Evolutionary conservation across 148 eudicot species (phyloP).

Genomic region (Mesembryanthemum crystallinum): DNA sequence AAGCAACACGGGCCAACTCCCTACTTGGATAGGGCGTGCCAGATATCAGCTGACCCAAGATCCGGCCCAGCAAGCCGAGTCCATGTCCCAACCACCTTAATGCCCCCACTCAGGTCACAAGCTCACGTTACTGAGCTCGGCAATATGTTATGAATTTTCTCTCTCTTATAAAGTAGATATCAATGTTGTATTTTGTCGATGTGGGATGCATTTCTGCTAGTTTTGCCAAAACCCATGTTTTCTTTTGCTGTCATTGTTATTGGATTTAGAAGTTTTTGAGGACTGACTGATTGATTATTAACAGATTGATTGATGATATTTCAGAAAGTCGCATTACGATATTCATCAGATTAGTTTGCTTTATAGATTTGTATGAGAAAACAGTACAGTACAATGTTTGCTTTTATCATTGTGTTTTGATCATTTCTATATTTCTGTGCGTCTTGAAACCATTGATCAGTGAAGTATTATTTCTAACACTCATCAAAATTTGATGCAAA

Average conservation of each 20-base stretch:
- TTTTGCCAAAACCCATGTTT: background rate
- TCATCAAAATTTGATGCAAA: too few species aligned
- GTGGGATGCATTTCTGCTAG: background rate
- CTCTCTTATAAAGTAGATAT: background rate
- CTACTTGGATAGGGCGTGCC: constrained; percentile 22
- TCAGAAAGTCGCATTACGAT: too few species aligned
- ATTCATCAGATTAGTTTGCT: too few species aligned
- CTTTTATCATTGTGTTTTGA: too few species aligned
- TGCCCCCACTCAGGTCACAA: constrained; percentile 24
- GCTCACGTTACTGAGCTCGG: constrained; percentile 4
- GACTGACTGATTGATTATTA: too few species aligned
- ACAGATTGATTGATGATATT: too few species aligned
- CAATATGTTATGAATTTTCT: background rate
- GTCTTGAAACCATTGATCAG: too few species aligned
- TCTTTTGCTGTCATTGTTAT: background rate
- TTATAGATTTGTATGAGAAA: too few species aligned
- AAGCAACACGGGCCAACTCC: background rate
- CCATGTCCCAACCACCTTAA: background rate
- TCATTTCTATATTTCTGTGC: too few species aligned
- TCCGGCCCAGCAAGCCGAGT: background rate
- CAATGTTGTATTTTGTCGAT: too few species aligned
- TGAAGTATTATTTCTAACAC: too few species aligned
- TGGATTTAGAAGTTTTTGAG: background rate
- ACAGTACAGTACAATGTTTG: too few species aligned
- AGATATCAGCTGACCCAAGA: background rate